These are phyloP conservation scores for Torulaspora franciscae DNA, from an alignment of 805 yeast species.

Conservation along the genomic window DNA sequence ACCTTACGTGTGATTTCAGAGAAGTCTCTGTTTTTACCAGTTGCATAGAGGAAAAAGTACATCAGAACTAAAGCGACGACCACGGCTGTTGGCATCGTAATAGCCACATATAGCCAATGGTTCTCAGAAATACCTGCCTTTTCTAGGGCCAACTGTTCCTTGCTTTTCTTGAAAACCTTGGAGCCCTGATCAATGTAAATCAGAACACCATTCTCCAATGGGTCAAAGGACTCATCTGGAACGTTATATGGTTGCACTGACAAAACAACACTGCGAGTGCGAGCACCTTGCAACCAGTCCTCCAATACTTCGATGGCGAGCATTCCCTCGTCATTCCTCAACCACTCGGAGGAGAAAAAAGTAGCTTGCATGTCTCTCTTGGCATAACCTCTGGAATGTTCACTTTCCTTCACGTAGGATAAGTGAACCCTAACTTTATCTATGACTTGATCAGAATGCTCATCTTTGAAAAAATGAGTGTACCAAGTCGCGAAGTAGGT, in stretches of 20 bases:
- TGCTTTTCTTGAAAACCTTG: slow-evolving; percentile 39
- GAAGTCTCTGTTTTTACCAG: slow-evolving; percentile 52
- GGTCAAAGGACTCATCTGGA: slow-evolving; percentile 60
- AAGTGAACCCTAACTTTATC: slow-evolving; percentile 62
- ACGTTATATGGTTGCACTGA: slow-evolving; percentile 70
- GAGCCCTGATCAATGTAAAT: slow-evolving; percentile 41
- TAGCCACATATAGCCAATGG: slow-evolving; percentile 56
- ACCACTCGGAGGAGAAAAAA: slow-evolving; percentile 71
- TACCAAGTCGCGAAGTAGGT: slow-evolving; percentile 82
- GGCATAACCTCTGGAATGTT: slow-evolving; percentile 52
- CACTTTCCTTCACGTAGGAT: slow-evolving; percentile 55
- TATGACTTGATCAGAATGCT: slow-evolving; percentile 40
- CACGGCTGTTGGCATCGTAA: slow-evolving; percentile 66
- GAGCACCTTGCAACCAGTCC: slow-evolving; percentile 58
- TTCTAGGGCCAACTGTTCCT: slow-evolving; percentile 41
- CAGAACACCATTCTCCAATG: slow-evolving; percentile 48
- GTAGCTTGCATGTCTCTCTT: slow-evolving; percentile 43
- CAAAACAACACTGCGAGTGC: slow-evolving; percentile 52
- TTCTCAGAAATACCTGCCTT: slow-evolving; percentile 44
- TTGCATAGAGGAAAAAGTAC: slow-evolving; percentile 58
- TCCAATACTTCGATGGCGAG: slow-evolving; percentile 56
- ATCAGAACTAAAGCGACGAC: slow-evolving; percentile 53
- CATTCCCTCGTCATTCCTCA: slow-evolving; percentile 55
- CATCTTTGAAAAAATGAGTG: slow-evolving; percentile 50
- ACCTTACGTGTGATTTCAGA: slow-evolving; percentile 39